Percentiles rank a stretch among this genome's conserved stretches.
These are phyloP conservation scores for Dryas alaskensis DNA, from an alignment of 306 rosid genomes.

Conservation along the genomic window DNA sequence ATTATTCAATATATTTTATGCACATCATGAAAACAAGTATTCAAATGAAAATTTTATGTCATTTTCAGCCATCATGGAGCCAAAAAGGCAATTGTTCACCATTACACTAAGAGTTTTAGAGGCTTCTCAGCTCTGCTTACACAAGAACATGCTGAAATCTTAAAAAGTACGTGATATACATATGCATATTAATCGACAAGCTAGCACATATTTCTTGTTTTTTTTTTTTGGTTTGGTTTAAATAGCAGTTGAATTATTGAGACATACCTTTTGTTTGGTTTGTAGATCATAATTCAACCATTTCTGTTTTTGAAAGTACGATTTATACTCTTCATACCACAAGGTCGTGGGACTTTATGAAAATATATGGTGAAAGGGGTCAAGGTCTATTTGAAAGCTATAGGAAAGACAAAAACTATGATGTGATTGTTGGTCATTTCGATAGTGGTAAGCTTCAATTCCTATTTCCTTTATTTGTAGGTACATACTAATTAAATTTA, in stretches of 20 bases:
- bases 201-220: no score
- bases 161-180: not conserved
- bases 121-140: conserved; percentile 23
- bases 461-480: no score
- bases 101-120: conserved; percentile 5
- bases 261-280: not conserved
- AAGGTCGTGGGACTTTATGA: not conserved
- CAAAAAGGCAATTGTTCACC: not conserved
- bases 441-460: conserved; percentile 8
- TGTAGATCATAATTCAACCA: not conserved
- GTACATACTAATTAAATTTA: no score
- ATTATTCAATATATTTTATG: no score
- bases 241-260: no score
- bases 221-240: no score
- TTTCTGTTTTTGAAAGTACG: conserved; percentile 10
- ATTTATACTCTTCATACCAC: conserved; percentile 1
- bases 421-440: not conserved
- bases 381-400: not conserved
- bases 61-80: conserved; percentile 8
- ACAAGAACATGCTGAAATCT: conserved; percentile 2
- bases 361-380: no score
- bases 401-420: not conserved
- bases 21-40: no score
- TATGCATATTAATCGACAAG: no score
- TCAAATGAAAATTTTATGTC: no score